Base-by-base conservation (phyloP, 2,329 filamentous ascomycete species). In the Penicillium sp. region DNA sequence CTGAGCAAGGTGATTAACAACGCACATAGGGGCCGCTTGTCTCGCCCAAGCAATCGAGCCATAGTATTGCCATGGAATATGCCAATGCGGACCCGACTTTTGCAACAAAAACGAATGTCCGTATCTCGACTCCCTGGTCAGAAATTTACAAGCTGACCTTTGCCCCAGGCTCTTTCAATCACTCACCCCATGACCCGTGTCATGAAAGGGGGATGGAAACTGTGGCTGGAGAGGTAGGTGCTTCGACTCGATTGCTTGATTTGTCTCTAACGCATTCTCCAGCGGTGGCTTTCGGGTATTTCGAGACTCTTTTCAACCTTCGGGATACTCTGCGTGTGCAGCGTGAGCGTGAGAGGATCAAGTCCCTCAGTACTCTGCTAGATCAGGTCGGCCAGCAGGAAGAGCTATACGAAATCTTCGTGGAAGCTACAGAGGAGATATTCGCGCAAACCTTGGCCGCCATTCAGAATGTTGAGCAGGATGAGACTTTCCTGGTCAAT, bases 281-380 rank as follows among this genome's bases (percentile, higher is more conserved):
- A 98, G 95, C 93, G 51, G 90, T 96, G 71, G 92, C 88, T 25
- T 99, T 96, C 75, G 88, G 88, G 63, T 98, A 97, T 75, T 96
- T 96, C 71, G 95, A 99, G 76, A 88, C 87, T 46, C 82, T 98
- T 54, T 81, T 93, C 67, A 85, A 86, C 62, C 78, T 84, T 47
- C 86, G 85, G 65, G 87, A 92, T 71, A 78, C 80, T 56, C 78
- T 79, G 61, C 85, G 87, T 64, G 80, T 96, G 57, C 81, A 87
- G 35, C 83, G 83, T 63, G 93, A 98, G 75, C 80, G 87, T 55
- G 81, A 83, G 25, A 88, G 93, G 35, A 81, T 98, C 53, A 85
- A 82, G 59, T 87, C 84, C 27, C 80, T 96, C 64, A 88, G 86
- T 69, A 84, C 87, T 60, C 82, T 90, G 60, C 83, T 97, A 62